Base-by-base conservation (phyloP, 495 filamentous ascomycete species). In the Haplographium delicatum region DNA sequence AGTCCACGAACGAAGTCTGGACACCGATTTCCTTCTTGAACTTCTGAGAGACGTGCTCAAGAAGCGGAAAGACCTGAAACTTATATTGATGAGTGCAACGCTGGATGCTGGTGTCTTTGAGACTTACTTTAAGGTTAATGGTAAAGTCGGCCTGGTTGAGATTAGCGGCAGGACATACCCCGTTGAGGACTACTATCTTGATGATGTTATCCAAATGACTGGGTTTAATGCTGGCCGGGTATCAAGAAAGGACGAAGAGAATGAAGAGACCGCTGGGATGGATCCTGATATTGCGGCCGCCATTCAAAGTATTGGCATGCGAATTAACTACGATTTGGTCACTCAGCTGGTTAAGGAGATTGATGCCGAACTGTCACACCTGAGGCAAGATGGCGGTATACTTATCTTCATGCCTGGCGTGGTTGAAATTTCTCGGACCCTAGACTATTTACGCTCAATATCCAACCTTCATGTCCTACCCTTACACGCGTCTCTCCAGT, bases 61-160 rank as follows among this genome's bases (percentile, higher is more conserved):
- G 37, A 71, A 75, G 54, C 79, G 89, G 41, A 82, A 82, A 51
- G 89, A 97, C 52, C 69, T 98, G 6, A 96, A 89, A 66, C 81
- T 98, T 33, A 83, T 98, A 30, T 72, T 98, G n/a, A 98, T 98
- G 94, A 95, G 89, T 64, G 93, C 93, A 10, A 98, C 93, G 5
- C 80, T 98, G 2, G 93, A 98, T 66, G 91, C 94, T 8, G 75
- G 79, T 2, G 80, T 91, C 4, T 98, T 97, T 65, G 81, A 81
- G 49, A 70, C 76, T 28, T 98, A 98, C 65, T 97, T 98, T 64
- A 78, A 77, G 11, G 77, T 75, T 8, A 72, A 76, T 16, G 68
- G 70, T 7, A 72, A 79, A 23, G 90, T 96, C 48, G 86, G 84
- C 2, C 51, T 80, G 47, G 82, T 97, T 10, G 85, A 93, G 63